phyloP scores from a whole-genome alignment of 2,329 filamentous ascomycete species.

The Penicillium paneum region DNA sequence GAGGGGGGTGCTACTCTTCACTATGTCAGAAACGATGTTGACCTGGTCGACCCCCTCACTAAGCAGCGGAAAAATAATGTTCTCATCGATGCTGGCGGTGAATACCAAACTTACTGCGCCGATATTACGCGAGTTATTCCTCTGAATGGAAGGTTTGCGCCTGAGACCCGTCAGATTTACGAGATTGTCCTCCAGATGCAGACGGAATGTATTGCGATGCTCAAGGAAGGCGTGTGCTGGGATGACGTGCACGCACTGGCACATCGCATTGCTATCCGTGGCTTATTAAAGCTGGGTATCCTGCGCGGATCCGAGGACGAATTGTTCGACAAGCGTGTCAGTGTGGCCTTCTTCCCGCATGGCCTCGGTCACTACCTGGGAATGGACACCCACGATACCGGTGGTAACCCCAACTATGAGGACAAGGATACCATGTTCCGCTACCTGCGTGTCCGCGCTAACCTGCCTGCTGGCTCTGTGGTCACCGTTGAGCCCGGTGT shows the following conservation, averaged over 20 bases:
- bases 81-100: slow-evolving; percentile 82
- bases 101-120: slow-evolving; percentile 80
- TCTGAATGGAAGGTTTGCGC: slow-evolving; percentile 65
- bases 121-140: slow-evolving; percentile 90
- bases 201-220: slow-evolving; percentile 63
- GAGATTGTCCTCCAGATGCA: slow-evolving; percentile 80
- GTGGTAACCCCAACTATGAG: slow-evolving; percentile 71
- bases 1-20: slow-evolving; percentile 81
- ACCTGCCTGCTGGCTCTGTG: slow-evolving; percentile 72
- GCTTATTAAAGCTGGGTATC: slow-evolving; percentile 68
- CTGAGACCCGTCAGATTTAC: slow-evolving; percentile 71
- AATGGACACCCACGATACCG: slow-evolving; percentile 88
- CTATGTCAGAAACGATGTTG: slow-evolving; percentile 75
- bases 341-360: slow-evolving; percentile 86
- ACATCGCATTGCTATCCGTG: slow-evolving; percentile 67
- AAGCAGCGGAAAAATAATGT: slow-evolving; percentile 61
- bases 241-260: slow-evolving; percentile 70
- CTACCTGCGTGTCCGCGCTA: slow-evolving; percentile 76
- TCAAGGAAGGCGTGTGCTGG: slow-evolving; percentile 68
- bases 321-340: slow-evolving; percentile 74
- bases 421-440: slow-evolving; percentile 82
- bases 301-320: slow-evolving; percentile 64
- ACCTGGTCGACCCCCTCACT: slow-evolving; percentile 54
- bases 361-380: slow-evolving; percentile 88
- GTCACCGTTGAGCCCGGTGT: slow-evolving; percentile 93